Evolutionary conservation across 139 green algal species (phyloP).

Genomic region (Dunaliella primolecta): DNA sequence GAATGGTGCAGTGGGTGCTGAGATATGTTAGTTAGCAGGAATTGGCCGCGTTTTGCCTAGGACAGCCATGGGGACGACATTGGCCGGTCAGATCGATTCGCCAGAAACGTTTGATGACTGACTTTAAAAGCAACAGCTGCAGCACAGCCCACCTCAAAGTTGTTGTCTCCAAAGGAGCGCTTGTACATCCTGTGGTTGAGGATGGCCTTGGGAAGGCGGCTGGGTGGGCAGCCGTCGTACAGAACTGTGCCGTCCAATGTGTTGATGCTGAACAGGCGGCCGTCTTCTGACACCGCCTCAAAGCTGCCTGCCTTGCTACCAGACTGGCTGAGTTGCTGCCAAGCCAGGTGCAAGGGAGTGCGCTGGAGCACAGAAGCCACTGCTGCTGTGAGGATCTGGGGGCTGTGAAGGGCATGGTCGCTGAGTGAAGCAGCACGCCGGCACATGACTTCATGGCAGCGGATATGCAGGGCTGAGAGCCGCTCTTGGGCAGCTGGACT

Average conservation of each 20-base stretch:
- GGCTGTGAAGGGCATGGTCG: background rate
- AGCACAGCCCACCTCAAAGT: constrained; percentile 42
- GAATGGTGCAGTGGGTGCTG: too few relatives aligned
- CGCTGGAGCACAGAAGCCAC: constrained; percentile 6
- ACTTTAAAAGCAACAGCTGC: background rate
- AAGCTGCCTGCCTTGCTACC: background rate
- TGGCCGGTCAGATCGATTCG: too few relatives aligned
- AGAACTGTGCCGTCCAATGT: constrained; percentile 40
- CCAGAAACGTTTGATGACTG: too few relatives aligned
- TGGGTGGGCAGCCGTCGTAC: constrained; percentile 29
- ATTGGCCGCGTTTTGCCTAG: background rate
- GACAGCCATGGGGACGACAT: background rate
- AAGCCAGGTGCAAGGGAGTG: background rate
- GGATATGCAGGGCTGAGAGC: background rate
- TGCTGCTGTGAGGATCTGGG: background rate
- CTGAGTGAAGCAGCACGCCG: background rate
- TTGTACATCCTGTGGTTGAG: constrained; percentile 44
- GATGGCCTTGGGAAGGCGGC: constrained; percentile 37
- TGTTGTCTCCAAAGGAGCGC: constrained; percentile 39
- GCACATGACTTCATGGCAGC: background rate
- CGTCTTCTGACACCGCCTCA: background rate
- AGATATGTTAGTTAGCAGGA: background rate
- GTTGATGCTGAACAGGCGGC: constrained; percentile 37
- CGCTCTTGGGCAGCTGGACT: too few relatives aligned
- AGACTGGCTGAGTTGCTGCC: constrained; percentile 5